phyloP scores from a whole-genome alignment of 148 eudicot genomes.

The Chenopodium album region DNA sequence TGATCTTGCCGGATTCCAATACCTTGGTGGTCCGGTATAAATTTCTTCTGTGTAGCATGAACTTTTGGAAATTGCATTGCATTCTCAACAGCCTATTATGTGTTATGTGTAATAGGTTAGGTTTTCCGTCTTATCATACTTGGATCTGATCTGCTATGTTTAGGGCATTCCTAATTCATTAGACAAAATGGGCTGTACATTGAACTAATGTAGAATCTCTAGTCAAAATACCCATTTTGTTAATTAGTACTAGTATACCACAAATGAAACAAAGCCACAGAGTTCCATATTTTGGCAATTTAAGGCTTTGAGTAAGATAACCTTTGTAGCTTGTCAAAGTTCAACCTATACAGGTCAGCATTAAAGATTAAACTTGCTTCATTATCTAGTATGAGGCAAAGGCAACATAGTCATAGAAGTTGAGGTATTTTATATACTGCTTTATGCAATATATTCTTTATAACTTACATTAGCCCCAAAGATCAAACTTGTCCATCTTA shows the following conservation, averaged over 20 bases:
- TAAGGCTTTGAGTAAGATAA: neutral
- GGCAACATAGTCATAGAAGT: neutral
- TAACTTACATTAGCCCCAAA: neutral
- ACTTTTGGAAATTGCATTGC: neutral
- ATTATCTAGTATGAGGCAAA: neutral
- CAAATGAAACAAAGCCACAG: slow-evolving; percentile 1
- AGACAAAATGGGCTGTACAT: neutral
- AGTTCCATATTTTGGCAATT: slow-evolving; percentile 1
- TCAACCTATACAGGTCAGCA: neutral
- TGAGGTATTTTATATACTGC: neutral
- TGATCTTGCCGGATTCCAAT: slow-evolving; percentile 88
- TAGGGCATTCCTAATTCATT: neutral
- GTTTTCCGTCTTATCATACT: neutral
- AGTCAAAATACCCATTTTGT: neutral
- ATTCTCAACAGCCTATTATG: slow-evolving; percentile 5
- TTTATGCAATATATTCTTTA: neutral
- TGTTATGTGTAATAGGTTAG: neutral
- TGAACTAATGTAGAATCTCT: slow-evolving; percentile 6
- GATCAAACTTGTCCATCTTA: neutral
- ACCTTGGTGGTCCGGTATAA: slow-evolving; percentile 92
- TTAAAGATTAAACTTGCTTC: neutral
- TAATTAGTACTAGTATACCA: neutral
- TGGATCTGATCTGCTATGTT: neutral
- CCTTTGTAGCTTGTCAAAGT: neutral
- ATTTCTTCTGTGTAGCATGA: slow-evolving; percentile 14